Base-by-base conservation (phyloP, 2,329 filamentous ascomycete species). In the Venturia pyrina region DNA sequence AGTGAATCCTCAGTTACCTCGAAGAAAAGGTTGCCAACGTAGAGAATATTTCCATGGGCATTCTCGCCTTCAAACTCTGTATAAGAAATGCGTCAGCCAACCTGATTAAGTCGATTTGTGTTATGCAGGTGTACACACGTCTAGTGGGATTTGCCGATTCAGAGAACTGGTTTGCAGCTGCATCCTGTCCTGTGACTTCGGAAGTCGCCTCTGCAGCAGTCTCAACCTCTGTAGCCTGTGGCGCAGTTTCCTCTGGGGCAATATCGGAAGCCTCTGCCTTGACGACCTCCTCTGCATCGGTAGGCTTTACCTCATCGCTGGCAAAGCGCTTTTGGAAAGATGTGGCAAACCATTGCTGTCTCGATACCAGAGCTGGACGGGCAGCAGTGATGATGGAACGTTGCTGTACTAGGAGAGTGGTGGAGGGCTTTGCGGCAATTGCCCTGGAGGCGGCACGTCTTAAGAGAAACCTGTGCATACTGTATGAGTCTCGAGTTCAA, bases 21-120 rank as follows among this genome's bases (percentile, higher is more conserved):
- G 73, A 86, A 91, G 74, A 85, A 86, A 59, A 91, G 77, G 75
- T 91, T 91, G 67, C 86, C 87, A 68, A 90, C 72, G 71, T 88
- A 91, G 66, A 90, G 65, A 34, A 69, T 66, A 34, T 66, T 68
- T 44, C 71, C 63, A 50, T 71, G 59, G 7, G 63, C 65, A 71
- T 71, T 43, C 69, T 71, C 48, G 63, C 67, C 63, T 69, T 72
- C 57, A 71, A 73, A 53, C 34, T 66, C 64, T 28, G 67, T 66
- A 13, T 69, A 66, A 7, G 66, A 61, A 15, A 62, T 34, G 19
- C 4, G 17, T 65, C 17, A 60, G 50, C 37, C 56, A 41, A 19
- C 24, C 15, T 41, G 19, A 17, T 44, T n/a, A 21, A 53, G 40
- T 21, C 34, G n/a, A 28, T 10, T 10, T 28, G 37, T 41, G 24